These are phyloP conservation scores for Trichosporon faecale DNA, from an alignment of 1,284 basidiomycete genomes.

Conservation along the genomic window DNA sequence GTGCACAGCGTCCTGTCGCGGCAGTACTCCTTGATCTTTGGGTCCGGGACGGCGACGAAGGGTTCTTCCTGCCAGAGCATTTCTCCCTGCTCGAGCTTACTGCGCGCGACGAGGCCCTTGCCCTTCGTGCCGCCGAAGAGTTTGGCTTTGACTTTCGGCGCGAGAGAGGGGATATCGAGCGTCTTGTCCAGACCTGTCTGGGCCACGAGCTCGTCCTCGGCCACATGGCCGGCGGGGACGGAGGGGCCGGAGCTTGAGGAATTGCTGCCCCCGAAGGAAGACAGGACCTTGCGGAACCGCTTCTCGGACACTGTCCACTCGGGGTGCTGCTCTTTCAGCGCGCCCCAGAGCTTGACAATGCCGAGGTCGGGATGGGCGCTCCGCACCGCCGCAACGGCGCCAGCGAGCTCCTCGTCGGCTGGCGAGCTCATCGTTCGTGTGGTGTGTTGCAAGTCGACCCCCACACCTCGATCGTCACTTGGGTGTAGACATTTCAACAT, in stretches of 20 bases:
- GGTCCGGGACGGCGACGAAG: slow-evolving; percentile 49
- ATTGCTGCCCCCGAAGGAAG: slow-evolving; percentile 13
- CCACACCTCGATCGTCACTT: background rate
- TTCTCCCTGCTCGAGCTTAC: slow-evolving; percentile 66
- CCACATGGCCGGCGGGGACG: slow-evolving; percentile 27
- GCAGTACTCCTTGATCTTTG: slow-evolving; percentile 28
- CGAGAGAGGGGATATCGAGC: slow-evolving; percentile 63
- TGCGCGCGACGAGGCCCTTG: slow-evolving; percentile 73
- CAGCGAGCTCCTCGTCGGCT: slow-evolving; percentile 56
- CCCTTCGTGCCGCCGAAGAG: slow-evolving; percentile 71
- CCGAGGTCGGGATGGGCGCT: slow-evolving; percentile 63
- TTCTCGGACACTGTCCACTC: slow-evolving; percentile 78
- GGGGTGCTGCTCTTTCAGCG: slow-evolving; percentile 61
- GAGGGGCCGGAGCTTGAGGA: slow-evolving; percentile 14
- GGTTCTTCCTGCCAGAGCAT: slow-evolving; percentile 72
- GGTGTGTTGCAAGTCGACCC: background rate
- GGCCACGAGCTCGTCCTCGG: slow-evolving; percentile 54
- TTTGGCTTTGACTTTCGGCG: slow-evolving; percentile 63
- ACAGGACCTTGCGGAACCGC: slow-evolving; percentile 64
- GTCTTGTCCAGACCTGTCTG: slow-evolving; percentile 65
- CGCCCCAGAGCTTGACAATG: slow-evolving; percentile 65
- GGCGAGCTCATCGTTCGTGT: background rate
- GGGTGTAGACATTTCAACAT: too few relatives aligned
- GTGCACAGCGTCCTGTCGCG: slow-evolving; percentile 34
- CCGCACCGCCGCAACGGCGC: slow-evolving; percentile 54